Evolutionary conservation across 306 rosid species (phyloP), one percentile per base, ranked within the genome.

Genomic region (Citrullus amarus): DNA sequence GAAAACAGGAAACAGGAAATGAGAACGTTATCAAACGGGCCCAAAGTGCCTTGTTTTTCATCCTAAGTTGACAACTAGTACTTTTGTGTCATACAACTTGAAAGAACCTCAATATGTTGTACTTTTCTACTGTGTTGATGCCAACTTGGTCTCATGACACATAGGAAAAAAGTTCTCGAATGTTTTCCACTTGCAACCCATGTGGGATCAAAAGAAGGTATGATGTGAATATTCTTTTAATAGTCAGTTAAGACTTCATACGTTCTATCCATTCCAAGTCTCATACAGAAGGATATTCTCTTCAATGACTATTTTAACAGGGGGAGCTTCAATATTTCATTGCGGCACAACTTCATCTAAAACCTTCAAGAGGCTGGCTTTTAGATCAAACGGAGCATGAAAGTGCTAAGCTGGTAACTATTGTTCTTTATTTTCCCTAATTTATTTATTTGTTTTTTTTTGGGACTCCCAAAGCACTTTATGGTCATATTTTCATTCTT

Each of bases 321-420:
- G 97, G 98, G 75, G 98, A 92, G 82, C 96, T 95, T 82, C 97
- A 95, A 86, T 95, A 95, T 89, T 95, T 95, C 80, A 95, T 95
- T 84, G 97, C 97, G 25, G 97, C 92, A 43, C 97, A 92, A 83
- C 84, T 91, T 75, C 97, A 91, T 86, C 97, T 89, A 76, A 93
- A 95, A 74, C 96, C 97, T 80, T 84, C 87, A 53, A 58, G 78
- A 68, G 89, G 86, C 79, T 87, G 89, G 50, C 82, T 92, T 4
- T 95, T 96, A 3, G 92, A 91, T 75, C 62, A 17, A 43, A 78
- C 96, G 56, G 96, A 95, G 84, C 74, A 14, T 79, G 86, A 88
- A 79, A 88, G 92, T 88, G 74, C 96, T 56, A 89, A 88, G 81
- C 66, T 87, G 92, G 98, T 95, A 65, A 74, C 80, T 79, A 57